These are phyloP conservation scores for Thalassiosira hispida DNA, from an alignment of 352 stramenopile species.

Conservation along the genomic window DNA sequence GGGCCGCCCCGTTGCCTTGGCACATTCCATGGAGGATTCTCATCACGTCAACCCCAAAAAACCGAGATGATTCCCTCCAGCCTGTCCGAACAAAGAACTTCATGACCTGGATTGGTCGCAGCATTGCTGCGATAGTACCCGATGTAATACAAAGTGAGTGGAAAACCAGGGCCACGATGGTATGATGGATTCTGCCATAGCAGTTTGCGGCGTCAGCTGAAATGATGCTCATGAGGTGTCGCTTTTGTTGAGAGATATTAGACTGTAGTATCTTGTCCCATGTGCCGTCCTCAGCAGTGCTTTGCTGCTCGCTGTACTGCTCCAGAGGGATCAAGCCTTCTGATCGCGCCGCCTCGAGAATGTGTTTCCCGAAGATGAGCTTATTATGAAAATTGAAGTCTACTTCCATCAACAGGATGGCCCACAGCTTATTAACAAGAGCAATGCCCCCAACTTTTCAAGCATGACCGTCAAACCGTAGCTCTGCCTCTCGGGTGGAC, in stretches of 20 bases:
- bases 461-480: conserved; percentile 27
- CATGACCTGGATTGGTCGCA: neutral
- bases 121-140: neutral
- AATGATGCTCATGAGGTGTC: neutral
- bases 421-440: conserved; percentile 27
- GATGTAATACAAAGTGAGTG: neutral
- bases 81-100: conserved; percentile 1
- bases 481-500: conserved; percentile 7
- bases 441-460: conserved; percentile 23
- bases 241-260: neutral
- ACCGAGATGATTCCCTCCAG: neutral
- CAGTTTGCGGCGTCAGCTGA: conserved; percentile 22
- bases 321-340: conserved; percentile 21
- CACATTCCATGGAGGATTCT: conserved; percentile 3
- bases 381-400: conserved; percentile 37
- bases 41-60: neutral
- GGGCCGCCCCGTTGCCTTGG: conserved; percentile 1
- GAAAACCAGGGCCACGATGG: conserved; percentile 7
- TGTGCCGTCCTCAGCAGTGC: conserved; percentile 18
- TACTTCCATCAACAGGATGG: conserved; percentile 29
- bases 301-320: conserved; percentile 9
- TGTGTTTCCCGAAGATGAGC: conserved; percentile 20
- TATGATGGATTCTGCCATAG: conserved; percentile 15
- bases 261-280: conserved; percentile 13
- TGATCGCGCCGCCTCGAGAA: conserved; percentile 12